Conservation (phyloP, 2,329 filamentous ascomycete species). For the Arachnomyces sp. region DNA sequence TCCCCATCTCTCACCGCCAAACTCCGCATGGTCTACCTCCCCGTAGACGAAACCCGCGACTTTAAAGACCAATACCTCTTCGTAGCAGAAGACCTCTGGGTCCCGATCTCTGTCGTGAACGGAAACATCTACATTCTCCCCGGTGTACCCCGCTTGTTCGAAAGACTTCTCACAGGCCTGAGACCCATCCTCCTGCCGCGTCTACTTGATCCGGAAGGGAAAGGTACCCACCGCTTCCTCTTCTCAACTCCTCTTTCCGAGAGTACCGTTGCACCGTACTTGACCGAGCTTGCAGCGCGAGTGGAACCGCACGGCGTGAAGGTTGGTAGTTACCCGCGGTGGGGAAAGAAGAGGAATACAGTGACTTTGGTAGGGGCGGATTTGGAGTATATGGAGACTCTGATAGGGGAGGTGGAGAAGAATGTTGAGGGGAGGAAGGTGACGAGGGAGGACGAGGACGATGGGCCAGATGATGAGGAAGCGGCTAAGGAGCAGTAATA, state of each 20-base stretch:
- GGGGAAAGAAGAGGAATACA: conserved; percentile 80
- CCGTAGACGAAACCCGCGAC: conserved; percentile 61
- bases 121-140: conserved; percentile 90
- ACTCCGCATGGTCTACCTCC: conserved; percentile 83
- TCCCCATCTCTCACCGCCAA: conserved; percentile 72
- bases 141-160: conserved; percentile 79
- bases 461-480: conserved; percentile 30
- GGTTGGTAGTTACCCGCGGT: conserved; percentile 89
- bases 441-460: conserved; percentile 62
- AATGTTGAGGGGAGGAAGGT: conserved; percentile 69
- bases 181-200: conserved; percentile 64
- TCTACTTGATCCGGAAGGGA: conserved; percentile 70
- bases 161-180: conserved; percentile 67
- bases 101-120: conserved; percentile 81
- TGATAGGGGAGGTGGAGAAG: conserved; percentile 69
- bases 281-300: conserved; percentile 69
- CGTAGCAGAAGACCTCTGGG: conserved; percentile 75
- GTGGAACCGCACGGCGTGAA: conserved; percentile 74
- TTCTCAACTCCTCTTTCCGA: conserved; percentile 84
- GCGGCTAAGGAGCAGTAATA: background rate
- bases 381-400: conserved; percentile 65
- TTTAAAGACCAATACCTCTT: conserved; percentile 70
- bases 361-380: conserved; percentile 81
- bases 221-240: conserved; percentile 68
- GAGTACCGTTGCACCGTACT: conserved; percentile 72